Evolutionary conservation across 495 filamentous ascomycete genomes (phyloP).

Genomic region (Margaritispora aquatica): DNA sequence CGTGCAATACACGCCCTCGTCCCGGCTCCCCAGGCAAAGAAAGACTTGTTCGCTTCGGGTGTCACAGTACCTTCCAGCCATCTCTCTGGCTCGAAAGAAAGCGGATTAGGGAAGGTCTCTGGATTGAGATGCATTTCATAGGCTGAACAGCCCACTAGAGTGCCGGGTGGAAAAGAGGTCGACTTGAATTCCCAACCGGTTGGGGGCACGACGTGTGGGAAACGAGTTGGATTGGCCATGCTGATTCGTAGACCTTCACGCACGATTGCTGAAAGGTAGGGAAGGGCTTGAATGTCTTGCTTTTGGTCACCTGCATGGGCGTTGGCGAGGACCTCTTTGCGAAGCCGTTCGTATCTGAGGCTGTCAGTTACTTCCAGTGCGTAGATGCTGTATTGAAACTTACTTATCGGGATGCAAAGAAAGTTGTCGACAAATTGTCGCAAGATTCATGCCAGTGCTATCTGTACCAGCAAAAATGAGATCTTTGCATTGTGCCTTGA

Average conservation of each 20-base stretch:
- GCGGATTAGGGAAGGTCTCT: slow-evolving; percentile 35
- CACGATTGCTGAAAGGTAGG: slow-evolving; percentile 37
- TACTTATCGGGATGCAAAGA: slow-evolving; percentile 36
- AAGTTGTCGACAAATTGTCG: slow-evolving; percentile 36
- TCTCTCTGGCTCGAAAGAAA: slow-evolving; percentile 41
- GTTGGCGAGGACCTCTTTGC: slow-evolving; percentile 27
- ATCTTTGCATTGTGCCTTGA: slow-evolving; percentile 39
- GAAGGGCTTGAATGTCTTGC: slow-evolving; percentile 27
- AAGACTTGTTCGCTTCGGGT: slow-evolving; percentile 33
- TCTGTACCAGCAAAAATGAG: slow-evolving; percentile 37
- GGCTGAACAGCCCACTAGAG: slow-evolving; percentile 36
- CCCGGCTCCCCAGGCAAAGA: slow-evolving; percentile 44
- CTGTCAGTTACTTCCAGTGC: neutral
- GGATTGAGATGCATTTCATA: slow-evolving; percentile 41
- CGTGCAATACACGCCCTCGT: slow-evolving; percentile 43
- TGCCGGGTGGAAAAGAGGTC: slow-evolving; percentile 34
- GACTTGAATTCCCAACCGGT: slow-evolving; percentile 32
- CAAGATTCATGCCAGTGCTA: slow-evolving; percentile 38
- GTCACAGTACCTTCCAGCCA: slow-evolving; percentile 35
- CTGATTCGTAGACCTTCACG: slow-evolving; percentile 39
- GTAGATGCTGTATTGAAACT: slow-evolving; percentile 4
- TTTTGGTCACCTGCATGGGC: slow-evolving; percentile 15
- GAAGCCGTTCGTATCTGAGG: slow-evolving; percentile 31
- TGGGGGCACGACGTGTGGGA: slow-evolving; percentile 39
- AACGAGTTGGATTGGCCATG: slow-evolving; percentile 44